Conservation (phyloP, 2,329 filamentous ascomycete genomes). For the Calonectria naviculata region DNA sequence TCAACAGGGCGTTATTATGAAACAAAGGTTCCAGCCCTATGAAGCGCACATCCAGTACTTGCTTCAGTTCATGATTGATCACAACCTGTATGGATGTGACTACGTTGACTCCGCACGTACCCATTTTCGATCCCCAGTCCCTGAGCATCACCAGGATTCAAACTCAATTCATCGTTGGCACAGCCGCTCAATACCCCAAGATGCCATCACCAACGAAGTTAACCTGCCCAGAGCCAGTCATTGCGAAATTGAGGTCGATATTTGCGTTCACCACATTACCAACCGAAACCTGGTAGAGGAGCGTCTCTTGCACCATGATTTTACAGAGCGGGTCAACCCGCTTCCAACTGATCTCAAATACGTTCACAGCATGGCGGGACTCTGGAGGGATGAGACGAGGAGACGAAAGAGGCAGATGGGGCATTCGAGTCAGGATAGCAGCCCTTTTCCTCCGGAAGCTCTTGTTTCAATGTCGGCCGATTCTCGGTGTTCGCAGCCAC, state of each 20-base stretch:
- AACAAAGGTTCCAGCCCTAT: constrained; percentile 86
- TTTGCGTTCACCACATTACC: constrained; percentile 87
- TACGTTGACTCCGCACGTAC: constrained; percentile 81
- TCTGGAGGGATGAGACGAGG: constrained; percentile 92
- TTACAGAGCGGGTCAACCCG: constrained; percentile 77
- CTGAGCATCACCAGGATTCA: constrained; percentile 71
- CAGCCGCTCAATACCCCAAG: constrained; percentile 72
- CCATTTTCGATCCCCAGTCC: constrained; percentile 81
- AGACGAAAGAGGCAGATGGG: constrained; percentile 80
- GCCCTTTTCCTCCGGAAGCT: constrained; percentile 83
- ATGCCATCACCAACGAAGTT: constrained; percentile 63
- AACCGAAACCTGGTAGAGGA: constrained; percentile 83
- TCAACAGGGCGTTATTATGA: constrained; percentile 88
- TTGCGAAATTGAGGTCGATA: constrained; percentile 89
- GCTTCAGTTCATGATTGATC: constrained; percentile 98
- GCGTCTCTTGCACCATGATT: constrained; percentile 87
- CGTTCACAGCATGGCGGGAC: constrained; percentile 91
- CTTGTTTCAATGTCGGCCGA: constrained; percentile 92
- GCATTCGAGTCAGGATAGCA: constrained; percentile 71
- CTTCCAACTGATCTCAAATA: constrained; percentile 78
- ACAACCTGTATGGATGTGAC: constrained; percentile 94
- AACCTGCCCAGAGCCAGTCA: constrained; percentile 83
- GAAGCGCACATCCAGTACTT: constrained; percentile 94
- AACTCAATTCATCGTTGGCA: constrained; percentile 81
- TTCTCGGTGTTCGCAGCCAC: constrained; percentile 74